Evolutionary conservation across 495 filamentous ascomycete species (phyloP).

Genomic region (Penicillium taxi): DNA sequence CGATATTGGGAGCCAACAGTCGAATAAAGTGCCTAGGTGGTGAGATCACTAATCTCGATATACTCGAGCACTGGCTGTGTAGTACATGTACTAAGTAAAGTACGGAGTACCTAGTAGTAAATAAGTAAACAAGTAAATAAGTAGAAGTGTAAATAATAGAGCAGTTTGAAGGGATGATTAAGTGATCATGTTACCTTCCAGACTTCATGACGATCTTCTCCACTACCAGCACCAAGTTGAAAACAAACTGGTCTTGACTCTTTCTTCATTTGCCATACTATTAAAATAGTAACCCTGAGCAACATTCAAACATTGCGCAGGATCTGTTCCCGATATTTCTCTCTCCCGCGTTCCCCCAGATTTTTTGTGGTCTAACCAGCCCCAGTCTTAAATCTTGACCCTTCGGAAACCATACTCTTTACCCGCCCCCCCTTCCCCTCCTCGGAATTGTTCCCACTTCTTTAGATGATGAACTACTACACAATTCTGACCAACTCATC

Average conservation of each 20-base stretch:
- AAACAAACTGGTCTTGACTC: not conserved
- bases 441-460: not conserved
- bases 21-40: slow-evolving; percentile 1
- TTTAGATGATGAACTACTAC: slow-evolving; percentile 26
- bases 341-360: not conserved
- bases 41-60: slow-evolving; percentile 8
- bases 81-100: not conserved
- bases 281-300: too few species aligned
- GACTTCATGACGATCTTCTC: slow-evolving; percentile 4
- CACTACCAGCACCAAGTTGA: not conserved
- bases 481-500: slow-evolving; percentile 12
- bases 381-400: not conserved
- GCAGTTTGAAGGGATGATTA: not conserved
- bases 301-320: too few species aligned
- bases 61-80: not conserved
- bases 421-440: slow-evolving; percentile 1
- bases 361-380: not conserved
- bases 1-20: slow-evolving; percentile 13
- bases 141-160: not conserved
- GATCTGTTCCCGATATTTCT: too few species aligned
- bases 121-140: not conserved
- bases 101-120: not conserved
- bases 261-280: not conserved
- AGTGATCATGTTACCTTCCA: not conserved
- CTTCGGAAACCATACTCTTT: not conserved